phyloP scores from a whole-genome alignment of 2,329 filamentous ascomycete genomes.

The Calonectria pauciramosa region DNA sequence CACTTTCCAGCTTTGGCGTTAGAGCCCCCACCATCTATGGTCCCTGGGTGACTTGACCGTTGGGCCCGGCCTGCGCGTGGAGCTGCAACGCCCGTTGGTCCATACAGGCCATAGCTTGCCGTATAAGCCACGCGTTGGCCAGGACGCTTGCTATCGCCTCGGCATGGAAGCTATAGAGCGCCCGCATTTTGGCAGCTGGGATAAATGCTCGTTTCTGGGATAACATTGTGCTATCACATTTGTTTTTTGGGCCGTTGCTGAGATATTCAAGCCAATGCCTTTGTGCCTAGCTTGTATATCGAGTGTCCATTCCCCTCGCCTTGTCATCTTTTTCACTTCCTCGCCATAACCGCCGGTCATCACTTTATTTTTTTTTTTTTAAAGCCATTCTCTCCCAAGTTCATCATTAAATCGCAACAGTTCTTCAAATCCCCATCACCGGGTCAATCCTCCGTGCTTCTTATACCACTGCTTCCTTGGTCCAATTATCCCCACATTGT shows the following conservation, averaged over 20 bases:
- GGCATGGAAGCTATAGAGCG: background rate
- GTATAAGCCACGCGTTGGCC: background rate
- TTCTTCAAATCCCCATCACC: background rate
- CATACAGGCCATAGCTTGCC: background rate
- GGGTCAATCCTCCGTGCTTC: background rate
- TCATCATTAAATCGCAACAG: background rate
- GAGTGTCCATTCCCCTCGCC: background rate
- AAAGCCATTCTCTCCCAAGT: background rate
- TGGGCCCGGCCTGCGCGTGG: background rate
- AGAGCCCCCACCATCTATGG: constrained; percentile 31
- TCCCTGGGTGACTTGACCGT: constrained; percentile 19
- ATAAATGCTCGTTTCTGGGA: background rate
- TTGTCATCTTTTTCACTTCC: background rate
- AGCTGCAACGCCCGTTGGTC: background rate
- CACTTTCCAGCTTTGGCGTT: constrained; percentile 14
- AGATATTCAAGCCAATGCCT: background rate
- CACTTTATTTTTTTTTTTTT: background rate
- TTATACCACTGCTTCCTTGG: background rate
- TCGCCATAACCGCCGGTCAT: background rate
- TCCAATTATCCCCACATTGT: background rate
- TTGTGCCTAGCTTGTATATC: background rate
- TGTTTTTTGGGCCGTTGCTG: background rate
- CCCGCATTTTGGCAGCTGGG: background rate
- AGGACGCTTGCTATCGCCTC: background rate
- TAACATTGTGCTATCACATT: background rate